Conservation (phyloP, 2,329 filamentous ascomycete species). For the Xylaria sp. region DNA sequence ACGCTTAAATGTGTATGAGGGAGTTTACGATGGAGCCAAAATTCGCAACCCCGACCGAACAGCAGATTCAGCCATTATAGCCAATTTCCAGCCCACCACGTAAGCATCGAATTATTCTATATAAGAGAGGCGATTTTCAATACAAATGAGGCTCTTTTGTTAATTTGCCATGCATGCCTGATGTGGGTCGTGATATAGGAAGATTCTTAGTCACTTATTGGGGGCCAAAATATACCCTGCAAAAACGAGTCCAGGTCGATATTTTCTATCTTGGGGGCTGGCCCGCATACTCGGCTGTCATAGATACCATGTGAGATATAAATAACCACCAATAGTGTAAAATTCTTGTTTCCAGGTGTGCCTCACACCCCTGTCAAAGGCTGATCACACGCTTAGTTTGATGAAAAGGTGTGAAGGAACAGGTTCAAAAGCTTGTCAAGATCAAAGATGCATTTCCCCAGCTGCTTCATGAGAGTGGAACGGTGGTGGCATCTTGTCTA, state of each 20-base stretch:
- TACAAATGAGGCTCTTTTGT: neutral
- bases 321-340: conserved; percentile 8
- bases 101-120: neutral
- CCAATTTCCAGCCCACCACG: conserved; percentile 1
- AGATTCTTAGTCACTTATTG: neutral
- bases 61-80: conserved; percentile 1
- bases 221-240: conserved; percentile 5
- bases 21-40: neutral
- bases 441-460: neutral
- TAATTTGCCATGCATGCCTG: neutral
- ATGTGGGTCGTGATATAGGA: conserved; percentile 3
- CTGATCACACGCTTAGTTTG: conserved; percentile 5
- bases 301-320: neutral
- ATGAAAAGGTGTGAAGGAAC: conserved; percentile 6
- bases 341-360: neutral
- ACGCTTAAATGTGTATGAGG: neutral
- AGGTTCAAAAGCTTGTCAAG: neutral
- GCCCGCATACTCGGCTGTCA: neutral
- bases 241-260: neutral
- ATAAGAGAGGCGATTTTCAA: neutral
- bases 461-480: neutral
- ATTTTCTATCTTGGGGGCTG: neutral
- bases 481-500: neutral
- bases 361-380: neutral
- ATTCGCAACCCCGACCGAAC: neutral